Conservation (phyloP, 1,284 basidiomycete species). For the Leccinum solheimii region DNA sequence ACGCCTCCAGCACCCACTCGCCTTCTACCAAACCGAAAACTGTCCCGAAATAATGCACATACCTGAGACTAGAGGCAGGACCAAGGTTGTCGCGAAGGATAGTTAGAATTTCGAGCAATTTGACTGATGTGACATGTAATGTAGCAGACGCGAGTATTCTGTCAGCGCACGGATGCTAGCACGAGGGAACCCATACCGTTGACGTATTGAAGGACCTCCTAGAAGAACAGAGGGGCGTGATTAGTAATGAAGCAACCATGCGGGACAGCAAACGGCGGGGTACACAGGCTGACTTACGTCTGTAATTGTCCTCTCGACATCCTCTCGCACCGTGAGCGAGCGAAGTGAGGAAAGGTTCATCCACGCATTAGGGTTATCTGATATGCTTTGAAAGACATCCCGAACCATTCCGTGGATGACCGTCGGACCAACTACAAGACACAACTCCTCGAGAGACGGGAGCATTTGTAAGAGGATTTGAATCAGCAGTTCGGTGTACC, state of each 20-base stretch:
- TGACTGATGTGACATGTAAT: neutral
- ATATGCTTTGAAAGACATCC: neutral
- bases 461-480: neutral
- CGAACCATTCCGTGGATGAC: neutral
- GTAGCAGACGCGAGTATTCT: neutral
- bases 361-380: neutral
- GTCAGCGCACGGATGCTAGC: neutral
- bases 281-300: neutral
- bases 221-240: neutral
- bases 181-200: neutral
- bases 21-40: neutral
- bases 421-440: neutral
- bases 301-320: neutral
- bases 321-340: neutral
- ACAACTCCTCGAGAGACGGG: neutral
- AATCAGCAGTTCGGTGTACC: neutral
- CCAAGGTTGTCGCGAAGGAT: neutral
- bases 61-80: neutral
- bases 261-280: neutral
- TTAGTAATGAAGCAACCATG: neutral
- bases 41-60: neutral
- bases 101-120: neutral
- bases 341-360: neutral
- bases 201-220: neutral
- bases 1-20: neutral